Percentiles rank a stretch among this genome's conserved stretches.
These are phyloP conservation scores for Nectriaceae sp. DNA, from an alignment of 2,329 filamentous ascomycete species.

Conservation along the genomic window DNA sequence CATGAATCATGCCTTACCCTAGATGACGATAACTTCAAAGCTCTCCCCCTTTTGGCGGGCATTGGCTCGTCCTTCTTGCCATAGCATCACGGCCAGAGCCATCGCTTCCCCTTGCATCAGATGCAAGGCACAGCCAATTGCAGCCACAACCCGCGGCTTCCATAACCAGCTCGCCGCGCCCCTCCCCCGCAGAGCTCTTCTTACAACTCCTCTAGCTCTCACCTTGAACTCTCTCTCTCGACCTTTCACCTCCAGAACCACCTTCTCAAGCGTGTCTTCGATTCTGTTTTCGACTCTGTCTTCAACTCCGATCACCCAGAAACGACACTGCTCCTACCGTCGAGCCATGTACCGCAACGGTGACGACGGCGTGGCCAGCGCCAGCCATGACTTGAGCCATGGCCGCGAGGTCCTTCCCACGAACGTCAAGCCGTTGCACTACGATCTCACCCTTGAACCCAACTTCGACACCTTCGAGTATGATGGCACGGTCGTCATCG, in stretches of 20 bases:
- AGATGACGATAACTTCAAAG: too few species aligned
- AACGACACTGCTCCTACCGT: slow-evolving; percentile 30
- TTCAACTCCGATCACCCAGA: neutral
- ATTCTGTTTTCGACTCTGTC: slow-evolving; percentile 1
- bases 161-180: neutral
- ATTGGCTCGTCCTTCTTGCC: too few species aligned
- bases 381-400: slow-evolving; percentile 29
- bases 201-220: neutral
- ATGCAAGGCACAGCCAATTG: neutral
- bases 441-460: slow-evolving; percentile 88
- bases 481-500: slow-evolving; percentile 80
- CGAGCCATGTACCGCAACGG: slow-evolving; percentile 32
- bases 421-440: slow-evolving; percentile 91
- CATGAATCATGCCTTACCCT: too few species aligned
- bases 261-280: neutral
- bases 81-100: neutral
- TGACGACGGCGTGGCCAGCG: slow-evolving; percentile 18
- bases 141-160: too few species aligned
- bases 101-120: neutral
- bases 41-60: too few species aligned
- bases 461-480: slow-evolving; percentile 88
- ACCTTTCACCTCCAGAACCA: neutral
- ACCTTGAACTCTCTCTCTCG: neutral
- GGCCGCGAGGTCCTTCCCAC: slow-evolving; percentile 81
- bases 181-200: neutral